phyloP scores from a whole-genome alignment of 495 filamentous ascomycete genomes.

The Chlorociboria aeruginascens region DNA sequence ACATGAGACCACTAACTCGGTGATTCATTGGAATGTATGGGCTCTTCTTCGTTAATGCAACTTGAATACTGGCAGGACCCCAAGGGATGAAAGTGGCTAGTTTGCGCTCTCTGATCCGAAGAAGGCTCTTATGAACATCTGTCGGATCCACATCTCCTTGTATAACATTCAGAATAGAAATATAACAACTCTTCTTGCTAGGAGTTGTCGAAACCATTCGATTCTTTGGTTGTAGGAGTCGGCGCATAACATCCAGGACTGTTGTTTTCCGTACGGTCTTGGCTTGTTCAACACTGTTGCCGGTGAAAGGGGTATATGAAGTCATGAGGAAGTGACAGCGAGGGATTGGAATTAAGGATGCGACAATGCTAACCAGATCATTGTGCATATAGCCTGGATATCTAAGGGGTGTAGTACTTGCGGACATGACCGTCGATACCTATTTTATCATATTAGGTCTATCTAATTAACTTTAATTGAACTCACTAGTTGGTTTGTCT shows the following conservation, averaged over 20 bases:
- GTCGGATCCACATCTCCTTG: conserved; percentile 96
- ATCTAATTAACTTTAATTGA: background rate
- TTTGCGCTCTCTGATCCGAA: conserved; percentile 88
- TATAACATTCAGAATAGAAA: conserved; percentile 97
- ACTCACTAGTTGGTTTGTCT: conserved; percentile 85
- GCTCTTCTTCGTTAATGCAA: conserved; percentile 89
- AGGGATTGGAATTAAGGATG: conserved; percentile 89
- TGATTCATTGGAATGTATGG: conserved; percentile 87
- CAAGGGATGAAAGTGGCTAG: conserved; percentile 96
- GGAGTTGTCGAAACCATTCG: conserved; percentile 96
- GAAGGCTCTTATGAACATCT: conserved; percentile 92
- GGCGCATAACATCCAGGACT: conserved; percentile 92
- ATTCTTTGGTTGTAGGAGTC: conserved; percentile 93
- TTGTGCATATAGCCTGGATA: conserved; percentile 99
- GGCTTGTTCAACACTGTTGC: conserved; percentile 87
- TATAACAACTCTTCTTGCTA: conserved; percentile 95
- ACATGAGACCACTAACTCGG: conserved; percentile 91
- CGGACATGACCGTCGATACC: conserved; percentile 97
- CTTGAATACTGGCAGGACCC: conserved; percentile 97
- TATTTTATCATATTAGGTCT: conserved; percentile 13
- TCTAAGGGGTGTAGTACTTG: conserved; percentile 86
- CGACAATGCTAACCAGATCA: conserved; percentile 91
- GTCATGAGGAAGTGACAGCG: conserved; percentile 98
- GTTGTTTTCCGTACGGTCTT: conserved; percentile 97
- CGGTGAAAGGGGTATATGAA: conserved; percentile 93